Base-by-base conservation (phyloP, 306 rosid species). In the Phaseolus lunatus region DNA sequence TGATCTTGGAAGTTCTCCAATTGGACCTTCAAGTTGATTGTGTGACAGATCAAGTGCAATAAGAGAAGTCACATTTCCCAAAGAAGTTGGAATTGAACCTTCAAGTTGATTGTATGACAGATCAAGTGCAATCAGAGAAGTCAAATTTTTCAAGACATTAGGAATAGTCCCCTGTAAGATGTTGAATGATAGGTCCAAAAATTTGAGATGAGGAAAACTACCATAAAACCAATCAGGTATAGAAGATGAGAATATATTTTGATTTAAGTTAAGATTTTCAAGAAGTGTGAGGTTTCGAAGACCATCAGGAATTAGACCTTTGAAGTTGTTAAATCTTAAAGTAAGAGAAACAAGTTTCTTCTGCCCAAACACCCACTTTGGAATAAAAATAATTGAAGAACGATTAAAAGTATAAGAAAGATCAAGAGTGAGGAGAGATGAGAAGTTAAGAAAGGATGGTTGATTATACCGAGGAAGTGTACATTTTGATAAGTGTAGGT, bases 271-370 rank as follows among this genome's bases (percentile, higher is more conserved):
- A 61, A 86, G 78, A 68, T 71, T 41, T 19, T 67, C 43, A 61
- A 85, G 75, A 12, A 76, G 70, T 43, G 85, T 79, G 11, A 79
- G 78, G 58, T 70, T 70, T 70, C 11, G 48, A 50, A 70, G 11
- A 31, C 48, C 76, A 50, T 50, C 48, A 1, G 48, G 83, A 29
- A 79, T 24, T 0, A 37, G 2, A 24, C 67, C 49, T 10, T 10
- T 19, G 11, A 79, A 35, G 0, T 0, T 0, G 14, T 47, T 37
- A 0, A 0, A 0, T 0, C 0, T 0, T 22, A 45, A 31, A 19
- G 9, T 15, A 45, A 78, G 77, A 14, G 16, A 22, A 33, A 78
- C n/a, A 15, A 77, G 61, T 4, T 41, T 67, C 7, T 2, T 53
- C 7, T 67, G 1, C 24, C 14, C 33, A 39, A 53, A 67, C 2